These are phyloP conservation scores for Scheffersomyces insectosa DNA, from an alignment of 1,139 yeast genomes.

Conservation along the genomic window DNA sequence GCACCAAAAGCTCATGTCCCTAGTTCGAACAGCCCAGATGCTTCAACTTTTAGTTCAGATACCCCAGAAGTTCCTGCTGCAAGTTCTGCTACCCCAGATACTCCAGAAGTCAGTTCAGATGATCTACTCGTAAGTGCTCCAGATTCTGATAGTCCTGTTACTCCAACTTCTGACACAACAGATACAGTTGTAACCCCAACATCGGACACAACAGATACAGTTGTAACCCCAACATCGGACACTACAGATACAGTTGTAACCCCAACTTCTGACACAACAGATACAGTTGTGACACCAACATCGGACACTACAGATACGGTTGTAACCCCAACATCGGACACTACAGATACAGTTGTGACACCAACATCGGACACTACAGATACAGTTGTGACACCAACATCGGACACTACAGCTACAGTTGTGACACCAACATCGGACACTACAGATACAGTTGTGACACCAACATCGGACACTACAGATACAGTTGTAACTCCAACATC, in stretches of 20 bases:
- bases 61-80: not conserved
- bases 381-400: too few relatives aligned
- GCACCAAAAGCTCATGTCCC: not conserved
- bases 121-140: conserved; percentile 2
- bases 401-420: not conserved
- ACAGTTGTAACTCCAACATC: too few relatives aligned
- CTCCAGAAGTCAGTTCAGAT: not conserved
- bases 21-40: conserved; percentile 1
- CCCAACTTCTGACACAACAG: too few relatives aligned
- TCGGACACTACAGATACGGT: too few relatives aligned
- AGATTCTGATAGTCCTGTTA: not conserved
- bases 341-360: not conserved
- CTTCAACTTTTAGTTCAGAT: conserved; percentile 4
- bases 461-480: too few relatives aligned
- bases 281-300: too few relatives aligned
- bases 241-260: too few relatives aligned
- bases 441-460: too few relatives aligned
- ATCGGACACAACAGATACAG: not conserved
- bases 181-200: not conserved
- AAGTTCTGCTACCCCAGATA: not conserved
- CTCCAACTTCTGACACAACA: not conserved
- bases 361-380: not conserved
- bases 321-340: too few relatives aligned
- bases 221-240: too few relatives aligned
- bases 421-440: not conserved